A percentile compares a stretch with the other conserved stretches of the same genome.
Evolutionary conservation across 2,329 filamentous ascomycete genomes (phyloP).

Genomic region (Hirsutella minnesotensis): DNA sequence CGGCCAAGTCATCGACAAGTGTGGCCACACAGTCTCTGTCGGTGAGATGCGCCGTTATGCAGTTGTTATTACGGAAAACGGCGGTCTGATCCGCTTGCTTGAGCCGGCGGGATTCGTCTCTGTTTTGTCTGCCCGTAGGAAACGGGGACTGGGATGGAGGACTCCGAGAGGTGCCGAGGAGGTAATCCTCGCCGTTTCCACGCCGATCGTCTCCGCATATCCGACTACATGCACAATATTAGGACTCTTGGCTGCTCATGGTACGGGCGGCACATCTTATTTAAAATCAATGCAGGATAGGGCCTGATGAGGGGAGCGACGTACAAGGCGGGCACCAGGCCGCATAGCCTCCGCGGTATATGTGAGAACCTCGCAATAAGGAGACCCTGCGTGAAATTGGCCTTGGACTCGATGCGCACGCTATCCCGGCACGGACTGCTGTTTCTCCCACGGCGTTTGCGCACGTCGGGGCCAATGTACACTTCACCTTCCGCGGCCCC

Average conservation of each 20-base stretch:
- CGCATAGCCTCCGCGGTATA: constrained; percentile 54
- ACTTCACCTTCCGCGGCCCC: constrained; percentile 19
- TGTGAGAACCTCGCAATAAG: constrained; percentile 59
- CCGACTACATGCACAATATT: constrained; percentile 31
- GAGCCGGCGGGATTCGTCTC: constrained; percentile 23
- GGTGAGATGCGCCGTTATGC: constrained; percentile 18
- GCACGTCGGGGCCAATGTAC: constrained; percentile 26
- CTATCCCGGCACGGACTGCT: constrained; percentile 32
- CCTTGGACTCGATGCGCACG: constrained; percentile 53
- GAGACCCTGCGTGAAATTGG: constrained; percentile 51
- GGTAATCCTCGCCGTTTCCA: constrained; percentile 50
- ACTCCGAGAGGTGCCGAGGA: constrained; percentile 51
- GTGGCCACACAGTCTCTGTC: constrained; percentile 29
- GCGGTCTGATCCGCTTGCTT: constrained; percentile 16
- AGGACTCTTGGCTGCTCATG: too few relatives aligned
- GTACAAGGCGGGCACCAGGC: constrained; percentile 61
- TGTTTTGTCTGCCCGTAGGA: constrained; percentile 31
- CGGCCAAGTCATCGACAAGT: constrained; percentile 18
- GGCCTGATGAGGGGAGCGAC: too few relatives aligned
- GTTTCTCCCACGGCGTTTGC: neutral
- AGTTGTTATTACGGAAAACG: constrained; percentile 23
- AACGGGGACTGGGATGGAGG: constrained; percentile 44
- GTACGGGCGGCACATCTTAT: too few relatives aligned
- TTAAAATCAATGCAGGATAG: neutral
- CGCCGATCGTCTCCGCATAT: constrained; percentile 45